Conservation (phyloP, 2,329 filamentous ascomycete genomes). For the Cercospora sesami region DNA sequence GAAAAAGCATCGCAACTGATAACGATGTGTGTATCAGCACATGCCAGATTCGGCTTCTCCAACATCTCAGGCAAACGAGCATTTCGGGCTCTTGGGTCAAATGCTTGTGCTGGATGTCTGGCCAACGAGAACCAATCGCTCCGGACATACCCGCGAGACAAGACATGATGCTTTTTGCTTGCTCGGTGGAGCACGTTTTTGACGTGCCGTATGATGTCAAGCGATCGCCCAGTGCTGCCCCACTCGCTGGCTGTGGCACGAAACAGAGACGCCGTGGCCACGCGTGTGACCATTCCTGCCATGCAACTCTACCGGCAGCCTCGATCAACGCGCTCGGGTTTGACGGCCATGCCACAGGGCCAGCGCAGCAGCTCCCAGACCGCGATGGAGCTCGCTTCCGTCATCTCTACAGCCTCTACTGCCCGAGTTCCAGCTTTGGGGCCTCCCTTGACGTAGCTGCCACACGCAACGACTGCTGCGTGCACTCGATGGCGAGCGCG, state of each 20-base stretch:
- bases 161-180: slow-evolving; percentile 15
- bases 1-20: neutral
- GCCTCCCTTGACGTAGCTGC: slow-evolving; percentile 12
- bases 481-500: neutral
- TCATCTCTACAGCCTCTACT: slow-evolving; percentile 2
- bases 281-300: slow-evolving; percentile 7
- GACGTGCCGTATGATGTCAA: slow-evolving; percentile 12
- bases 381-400: neutral
- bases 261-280: neutral
- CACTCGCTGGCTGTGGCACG: neutral
- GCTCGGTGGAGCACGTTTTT: slow-evolving; percentile 8
- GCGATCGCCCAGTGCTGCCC: neutral
- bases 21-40: neutral
- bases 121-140: neutral
- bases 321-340: neutral
- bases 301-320: neutral
- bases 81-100: neutral
- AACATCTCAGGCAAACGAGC: neutral
- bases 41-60: neutral
- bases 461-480: neutral
- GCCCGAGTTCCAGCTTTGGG: slow-evolving; percentile 4
- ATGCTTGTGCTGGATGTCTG: neutral
- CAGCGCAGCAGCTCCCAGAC: neutral
- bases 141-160: neutral
- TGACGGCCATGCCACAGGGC: neutral